phyloP scores from a whole-genome alignment of 2,329 filamentous ascomycete genomes.

The Myriosclerotinia curreyana region DNA sequence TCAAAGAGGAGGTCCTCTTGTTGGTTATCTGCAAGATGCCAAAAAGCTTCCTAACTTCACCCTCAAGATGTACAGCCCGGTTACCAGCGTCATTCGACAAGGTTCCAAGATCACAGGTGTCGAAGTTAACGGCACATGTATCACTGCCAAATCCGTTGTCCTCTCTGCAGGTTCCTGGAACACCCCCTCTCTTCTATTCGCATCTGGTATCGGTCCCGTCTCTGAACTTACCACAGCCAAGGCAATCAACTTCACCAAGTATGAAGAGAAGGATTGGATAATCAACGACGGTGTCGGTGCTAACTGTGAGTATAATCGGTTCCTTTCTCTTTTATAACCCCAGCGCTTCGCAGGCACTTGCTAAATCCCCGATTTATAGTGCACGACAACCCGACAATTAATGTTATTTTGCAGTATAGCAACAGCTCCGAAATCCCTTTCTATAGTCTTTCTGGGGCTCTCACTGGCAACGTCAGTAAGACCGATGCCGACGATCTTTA shows the following conservation, averaged over 20 bases:
- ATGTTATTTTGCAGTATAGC: background rate
- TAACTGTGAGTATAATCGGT: background rate
- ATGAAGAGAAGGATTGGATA: constrained; percentile 10
- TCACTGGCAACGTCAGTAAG: constrained; percentile 6
- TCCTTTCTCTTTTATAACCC: background rate
- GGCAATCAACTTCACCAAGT: background rate
- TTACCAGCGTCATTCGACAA: background rate
- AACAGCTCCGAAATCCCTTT: background rate
- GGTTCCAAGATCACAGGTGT: constrained; percentile 1
- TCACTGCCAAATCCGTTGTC: background rate
- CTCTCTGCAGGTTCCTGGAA: constrained; percentile 11
- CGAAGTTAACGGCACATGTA: constrained; percentile 7
- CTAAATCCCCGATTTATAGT: background rate
- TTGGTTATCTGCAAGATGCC: constrained; percentile 3
- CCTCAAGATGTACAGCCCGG: constrained; percentile 1
- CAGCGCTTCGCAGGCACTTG: background rate
- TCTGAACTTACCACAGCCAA: background rate
- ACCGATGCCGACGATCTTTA: constrained; percentile 5
- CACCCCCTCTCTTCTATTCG: constrained; percentile 1
- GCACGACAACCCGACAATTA: background rate
- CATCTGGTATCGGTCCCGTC: constrained; percentile 2
- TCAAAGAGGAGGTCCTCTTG: constrained; percentile 11
- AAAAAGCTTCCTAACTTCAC: constrained; percentile 12
- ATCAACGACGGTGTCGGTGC: constrained; percentile 11
- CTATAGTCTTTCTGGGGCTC: background rate